Conservation (phyloP, 2,329 filamentous ascomycete species). For the Trichoderma lentiforme region DNA sequence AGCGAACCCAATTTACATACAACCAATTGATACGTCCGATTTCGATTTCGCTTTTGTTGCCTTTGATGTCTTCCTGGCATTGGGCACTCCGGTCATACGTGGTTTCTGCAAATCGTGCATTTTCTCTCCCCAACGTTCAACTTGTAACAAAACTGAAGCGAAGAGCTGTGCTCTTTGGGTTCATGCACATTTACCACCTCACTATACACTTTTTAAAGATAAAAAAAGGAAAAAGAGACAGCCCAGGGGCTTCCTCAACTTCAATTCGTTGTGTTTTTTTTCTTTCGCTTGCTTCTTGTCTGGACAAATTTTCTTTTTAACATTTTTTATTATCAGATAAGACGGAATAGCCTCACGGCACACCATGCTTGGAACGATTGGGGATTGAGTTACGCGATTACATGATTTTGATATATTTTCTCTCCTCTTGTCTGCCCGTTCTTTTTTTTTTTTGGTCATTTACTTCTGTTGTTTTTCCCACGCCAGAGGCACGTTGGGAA, state of each 20-base stretch:
- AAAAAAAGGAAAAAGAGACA: background rate
- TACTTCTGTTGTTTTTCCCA: background rate
- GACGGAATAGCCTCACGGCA: conserved; percentile 41
- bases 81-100: background rate
- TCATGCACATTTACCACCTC: background rate
- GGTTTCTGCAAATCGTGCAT: background rate
- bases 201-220: background rate
- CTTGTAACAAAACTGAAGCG: background rate
- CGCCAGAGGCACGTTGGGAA: background rate
- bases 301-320: background rate
- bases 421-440: conserved; percentile 8
- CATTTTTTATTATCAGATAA: conserved; percentile 32
- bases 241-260: background rate
- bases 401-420: conserved; percentile 23
- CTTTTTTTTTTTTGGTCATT: background rate
- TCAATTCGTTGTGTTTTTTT: conserved; percentile 10
- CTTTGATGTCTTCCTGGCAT: background rate
- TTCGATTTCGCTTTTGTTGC: background rate
- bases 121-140: background rate
- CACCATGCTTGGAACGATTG: conserved; percentile 26
- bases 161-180: conserved; percentile 10
- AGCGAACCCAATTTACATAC: conserved; percentile 21
- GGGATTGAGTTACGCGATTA: conserved; percentile 17
- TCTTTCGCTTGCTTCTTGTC: background rate
- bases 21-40: conserved; percentile 14